Percentiles rank a stretch among this genome's conserved stretches.
Conservation (phyloP, 192 early-diverging fungal species). For the Umbelopsis sp. region DNA sequence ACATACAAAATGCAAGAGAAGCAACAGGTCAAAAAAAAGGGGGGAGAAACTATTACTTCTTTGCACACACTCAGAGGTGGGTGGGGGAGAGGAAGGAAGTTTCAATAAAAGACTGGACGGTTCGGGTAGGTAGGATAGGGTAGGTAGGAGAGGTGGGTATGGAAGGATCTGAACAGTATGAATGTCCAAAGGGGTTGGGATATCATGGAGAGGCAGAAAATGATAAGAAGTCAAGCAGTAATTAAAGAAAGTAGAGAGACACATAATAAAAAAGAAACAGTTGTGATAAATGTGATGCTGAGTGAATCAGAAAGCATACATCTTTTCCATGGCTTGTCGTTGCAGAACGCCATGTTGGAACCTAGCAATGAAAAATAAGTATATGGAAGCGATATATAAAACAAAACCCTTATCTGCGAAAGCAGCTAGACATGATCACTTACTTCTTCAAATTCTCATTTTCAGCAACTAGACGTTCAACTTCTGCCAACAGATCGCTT, state of each 20-base stretch:
- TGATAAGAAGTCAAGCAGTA: not conserved
- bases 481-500: conserved; percentile 36
- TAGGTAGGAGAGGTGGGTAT: not conserved
- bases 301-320: conserved; percentile 32
- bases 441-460: conserved; percentile 41
- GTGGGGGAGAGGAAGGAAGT: not conserved
- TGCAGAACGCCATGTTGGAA: conserved; percentile 42
- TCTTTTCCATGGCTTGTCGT: conserved; percentile 44
- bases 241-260: conserved; percentile 1
- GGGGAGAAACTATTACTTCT: not conserved
- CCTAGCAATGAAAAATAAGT: not conserved
- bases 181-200: not conserved
- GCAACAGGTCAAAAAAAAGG: not conserved
- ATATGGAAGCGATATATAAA: not conserved
- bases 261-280: conserved; percentile 11
- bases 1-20: conserved; percentile 16
- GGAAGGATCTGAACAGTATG: not conserved
- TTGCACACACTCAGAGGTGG: not conserved
- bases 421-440: not conserved
- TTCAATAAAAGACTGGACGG: not conserved
- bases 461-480: conserved; percentile 37
- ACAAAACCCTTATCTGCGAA: not conserved
- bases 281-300: not conserved
- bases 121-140: not conserved
- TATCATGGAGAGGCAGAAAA: not conserved